phyloP scores from a whole-genome alignment of 305 asterid genomes.

The Solanum aculeatissimum region DNA sequence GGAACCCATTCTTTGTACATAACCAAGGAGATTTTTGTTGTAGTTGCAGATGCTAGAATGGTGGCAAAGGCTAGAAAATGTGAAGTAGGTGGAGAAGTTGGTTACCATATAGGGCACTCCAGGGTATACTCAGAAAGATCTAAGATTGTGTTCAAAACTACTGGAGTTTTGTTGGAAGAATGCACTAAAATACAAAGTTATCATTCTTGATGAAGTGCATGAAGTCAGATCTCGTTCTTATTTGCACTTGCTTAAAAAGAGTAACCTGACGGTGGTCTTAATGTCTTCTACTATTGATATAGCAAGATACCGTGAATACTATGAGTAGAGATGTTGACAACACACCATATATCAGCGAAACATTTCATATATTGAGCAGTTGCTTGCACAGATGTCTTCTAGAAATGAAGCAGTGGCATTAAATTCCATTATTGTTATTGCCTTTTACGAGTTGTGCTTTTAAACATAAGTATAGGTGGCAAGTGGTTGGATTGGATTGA shows the following conservation, averaged over 20 bases:
- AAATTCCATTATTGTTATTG: neutral
- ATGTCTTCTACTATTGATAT: slow-evolving; percentile 98
- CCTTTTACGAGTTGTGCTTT: neutral
- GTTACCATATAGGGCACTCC: slow-evolving; percentile 94
- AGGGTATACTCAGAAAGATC: slow-evolving; percentile 36
- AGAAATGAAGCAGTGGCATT: neutral
- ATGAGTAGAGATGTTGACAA: slow-evolving; percentile 56
- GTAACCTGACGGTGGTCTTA: slow-evolving; percentile 80
- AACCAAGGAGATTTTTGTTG: slow-evolving; percentile 95
- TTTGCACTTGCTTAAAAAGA: slow-evolving; percentile 64
- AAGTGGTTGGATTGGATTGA: too few relatives aligned
- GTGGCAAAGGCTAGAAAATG: slow-evolving; percentile 32
- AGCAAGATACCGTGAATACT: too few relatives aligned
- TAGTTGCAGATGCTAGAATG: slow-evolving; percentile 88
- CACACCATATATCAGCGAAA: slow-evolving; percentile 48
- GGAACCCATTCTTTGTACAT: slow-evolving; percentile 74
- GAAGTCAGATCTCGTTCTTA: slow-evolving; percentile 97
- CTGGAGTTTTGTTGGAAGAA: slow-evolving; percentile 89
- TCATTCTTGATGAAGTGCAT: too few relatives aligned
- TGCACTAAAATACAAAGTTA: slow-evolving; percentile 84
- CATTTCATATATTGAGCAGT: slow-evolving; percentile 77
- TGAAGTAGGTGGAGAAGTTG: slow-evolving; percentile 75
- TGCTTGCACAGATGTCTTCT: neutral
- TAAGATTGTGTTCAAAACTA: slow-evolving; percentile 53
- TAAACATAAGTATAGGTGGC: neutral